Percentiles rank a stretch among this genome's conserved stretches.
These are phyloP conservation scores for Diaporthe longicolla DNA, from an alignment of 2,329 filamentous ascomycete species.

Conservation along the genomic window DNA sequence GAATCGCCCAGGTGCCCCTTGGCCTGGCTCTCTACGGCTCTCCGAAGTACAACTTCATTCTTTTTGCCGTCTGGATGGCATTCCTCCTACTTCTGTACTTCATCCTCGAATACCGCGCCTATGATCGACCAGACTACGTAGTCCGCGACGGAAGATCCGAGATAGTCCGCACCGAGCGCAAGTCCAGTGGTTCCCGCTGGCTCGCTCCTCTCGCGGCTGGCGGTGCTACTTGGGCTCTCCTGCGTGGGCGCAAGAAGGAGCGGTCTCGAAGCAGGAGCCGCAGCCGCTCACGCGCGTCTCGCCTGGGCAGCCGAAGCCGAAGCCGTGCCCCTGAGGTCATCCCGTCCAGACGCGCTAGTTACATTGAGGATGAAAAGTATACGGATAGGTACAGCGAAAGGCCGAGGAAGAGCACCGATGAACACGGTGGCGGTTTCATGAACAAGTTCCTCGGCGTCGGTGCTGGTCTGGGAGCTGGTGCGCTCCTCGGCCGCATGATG, in stretches of 20 bases:
- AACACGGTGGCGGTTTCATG: constrained; percentile 68
- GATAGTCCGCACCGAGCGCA: constrained; percentile 53
- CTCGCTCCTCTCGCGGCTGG: constrained; percentile 68
- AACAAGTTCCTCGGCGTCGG: constrained; percentile 72
- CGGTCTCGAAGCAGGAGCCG: constrained; percentile 58
- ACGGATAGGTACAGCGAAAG: constrained; percentile 76
- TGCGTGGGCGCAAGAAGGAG: constrained; percentile 57
- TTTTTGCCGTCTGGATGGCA: constrained; percentile 85
- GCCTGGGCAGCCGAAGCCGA: constrained; percentile 54
- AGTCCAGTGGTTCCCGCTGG: constrained; percentile 58
- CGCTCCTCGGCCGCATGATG: constrained; percentile 71
- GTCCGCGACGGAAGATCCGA: constrained; percentile 72
- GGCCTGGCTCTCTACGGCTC: constrained; percentile 94
- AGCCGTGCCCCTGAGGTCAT: constrained; percentile 63
- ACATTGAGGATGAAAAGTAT: constrained; percentile 75
- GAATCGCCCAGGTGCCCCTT: constrained; percentile 88
- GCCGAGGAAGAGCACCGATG: constrained; percentile 51
- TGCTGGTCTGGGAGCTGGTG: constrained; percentile 73
- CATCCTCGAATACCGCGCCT: constrained; percentile 79
- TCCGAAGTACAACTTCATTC: constrained; percentile 85
- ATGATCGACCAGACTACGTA: constrained; percentile 68
- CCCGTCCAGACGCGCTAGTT: constrained; percentile 69
- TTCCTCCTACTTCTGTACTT: constrained; percentile 84
- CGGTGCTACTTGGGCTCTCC: constrained; percentile 63
- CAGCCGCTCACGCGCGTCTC: constrained; percentile 50